Evolutionary conservation across 2,329 filamentous ascomycete genomes (phyloP).

Genomic region (Colletotrichum noveboracense): DNA sequence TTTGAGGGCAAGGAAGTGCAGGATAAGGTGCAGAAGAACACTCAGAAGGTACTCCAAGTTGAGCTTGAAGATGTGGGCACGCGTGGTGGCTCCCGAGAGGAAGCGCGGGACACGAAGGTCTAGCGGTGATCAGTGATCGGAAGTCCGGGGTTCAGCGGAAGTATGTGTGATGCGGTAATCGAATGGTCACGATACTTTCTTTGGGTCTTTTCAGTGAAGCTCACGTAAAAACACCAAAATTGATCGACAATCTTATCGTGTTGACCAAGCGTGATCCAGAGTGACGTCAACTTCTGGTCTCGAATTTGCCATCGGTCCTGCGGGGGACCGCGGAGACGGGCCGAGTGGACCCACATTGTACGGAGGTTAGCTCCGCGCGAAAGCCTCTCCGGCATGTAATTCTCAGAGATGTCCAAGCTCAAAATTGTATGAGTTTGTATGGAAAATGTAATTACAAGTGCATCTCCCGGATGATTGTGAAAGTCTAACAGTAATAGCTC

Average conservation of each 20-base stretch:
- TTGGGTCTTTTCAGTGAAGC: background rate
- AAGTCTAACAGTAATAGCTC: background rate
- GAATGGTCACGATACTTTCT: background rate
- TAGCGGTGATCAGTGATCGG: background rate
- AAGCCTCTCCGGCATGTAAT: background rate
- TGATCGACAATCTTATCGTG: background rate
- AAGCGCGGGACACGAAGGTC: background rate
- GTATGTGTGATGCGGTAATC: background rate
- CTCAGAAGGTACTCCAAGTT: conserved; percentile 21
- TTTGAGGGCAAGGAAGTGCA: conserved; percentile 22
- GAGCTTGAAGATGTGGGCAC: conserved; percentile 1
- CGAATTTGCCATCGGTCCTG: background rate
- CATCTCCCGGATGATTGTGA: background rate
- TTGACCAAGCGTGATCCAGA: background rate
- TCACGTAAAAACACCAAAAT: background rate
- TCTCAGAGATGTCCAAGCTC: background rate
- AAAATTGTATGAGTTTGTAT: background rate
- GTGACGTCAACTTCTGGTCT: background rate
- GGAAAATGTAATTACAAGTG: background rate
- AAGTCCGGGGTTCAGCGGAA: background rate
- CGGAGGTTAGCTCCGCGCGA: background rate
- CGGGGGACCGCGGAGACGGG: background rate
- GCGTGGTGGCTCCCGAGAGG: background rate
- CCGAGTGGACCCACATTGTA: background rate
- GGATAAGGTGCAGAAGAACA: conserved; percentile 20